A percentile compares a stretch with the other conserved stretches of the same genome.
phyloP scores from a whole-genome alignment of 1,139 yeast species.

The Kluyveromyces sp. region DNA sequence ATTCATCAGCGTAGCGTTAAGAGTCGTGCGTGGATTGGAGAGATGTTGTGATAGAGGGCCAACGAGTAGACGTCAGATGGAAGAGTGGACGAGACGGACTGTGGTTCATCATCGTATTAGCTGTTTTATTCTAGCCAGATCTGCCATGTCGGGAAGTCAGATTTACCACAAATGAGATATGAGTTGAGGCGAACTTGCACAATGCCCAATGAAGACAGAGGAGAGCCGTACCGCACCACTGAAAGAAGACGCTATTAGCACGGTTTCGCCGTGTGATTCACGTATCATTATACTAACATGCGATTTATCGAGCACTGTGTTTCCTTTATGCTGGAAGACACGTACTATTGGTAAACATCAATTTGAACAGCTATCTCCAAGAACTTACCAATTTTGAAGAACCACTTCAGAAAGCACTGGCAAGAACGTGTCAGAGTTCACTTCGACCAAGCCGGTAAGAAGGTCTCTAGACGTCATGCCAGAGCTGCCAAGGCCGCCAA shows the following conservation, averaged over 20 bases:
- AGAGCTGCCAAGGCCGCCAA: conserved; percentile 92
- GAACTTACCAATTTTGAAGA: conserved; percentile 95
- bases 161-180: too few relatives aligned
- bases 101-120: too few relatives aligned
- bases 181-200: too few relatives aligned
- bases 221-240: too few relatives aligned
- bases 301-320: background rate
- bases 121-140: too few relatives aligned
- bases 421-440: conserved; percentile 82
- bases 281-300: background rate
- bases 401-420: conserved; percentile 99
- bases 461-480: conserved; percentile 91
- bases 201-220: too few relatives aligned
- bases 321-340: background rate
- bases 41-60: background rate
- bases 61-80: background rate
- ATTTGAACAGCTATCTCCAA: conserved; percentile 76
- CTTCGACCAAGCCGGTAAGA: conserved; percentile 78
- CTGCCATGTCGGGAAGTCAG: too few relatives aligned
- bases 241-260: too few relatives aligned
- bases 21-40: too few relatives aligned
- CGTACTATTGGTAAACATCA: background rate
- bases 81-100: background rate
- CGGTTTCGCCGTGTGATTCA: background rate
- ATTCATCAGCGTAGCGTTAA: too few relatives aligned